Conservation (phyloP, 2,329 filamentous ascomycete species). For the Lecanicillium sp. region DNA sequence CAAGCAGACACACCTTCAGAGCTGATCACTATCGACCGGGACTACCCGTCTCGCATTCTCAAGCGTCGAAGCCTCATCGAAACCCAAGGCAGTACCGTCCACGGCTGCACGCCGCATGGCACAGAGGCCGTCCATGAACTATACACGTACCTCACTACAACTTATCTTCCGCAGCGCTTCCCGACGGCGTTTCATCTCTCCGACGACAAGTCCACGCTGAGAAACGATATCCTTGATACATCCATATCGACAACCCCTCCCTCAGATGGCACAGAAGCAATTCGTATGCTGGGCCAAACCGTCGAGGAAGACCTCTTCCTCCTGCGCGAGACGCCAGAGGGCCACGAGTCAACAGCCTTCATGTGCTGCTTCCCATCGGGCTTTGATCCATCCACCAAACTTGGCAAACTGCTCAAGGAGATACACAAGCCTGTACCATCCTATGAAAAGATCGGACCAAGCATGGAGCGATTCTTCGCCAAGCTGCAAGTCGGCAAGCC, state of each 20-base stretch:
- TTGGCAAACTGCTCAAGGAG: constrained; percentile 38
- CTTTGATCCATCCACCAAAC: constrained; percentile 42
- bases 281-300: constrained; percentile 37
- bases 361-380: constrained; percentile 45
- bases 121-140: constrained; percentile 36
- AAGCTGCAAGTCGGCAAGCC: constrained; percentile 39
- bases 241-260: constrained; percentile 7
- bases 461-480: constrained; percentile 47
- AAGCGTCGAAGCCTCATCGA: constrained; percentile 30
- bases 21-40: constrained; percentile 43
- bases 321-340: constrained; percentile 30
- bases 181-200: constrained; percentile 39
- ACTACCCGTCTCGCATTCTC: constrained; percentile 38
- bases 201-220: constrained; percentile 31
- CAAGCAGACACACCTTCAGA: constrained; percentile 36
- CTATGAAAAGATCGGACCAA: constrained; percentile 45
- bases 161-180: constrained; percentile 41
- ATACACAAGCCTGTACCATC: constrained; percentile 46
- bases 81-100: constrained; percentile 29
- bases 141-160: constrained; percentile 37
- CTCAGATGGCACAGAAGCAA: constrained; percentile 15
- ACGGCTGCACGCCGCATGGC: constrained; percentile 33
- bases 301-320: constrained; percentile 50
- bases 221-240: constrained; percentile 18
- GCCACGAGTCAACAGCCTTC: constrained; percentile 39